phyloP scores from a whole-genome alignment of 2,329 filamentous ascomycete genomes.

The Achaetomium macrosporum region DNA sequence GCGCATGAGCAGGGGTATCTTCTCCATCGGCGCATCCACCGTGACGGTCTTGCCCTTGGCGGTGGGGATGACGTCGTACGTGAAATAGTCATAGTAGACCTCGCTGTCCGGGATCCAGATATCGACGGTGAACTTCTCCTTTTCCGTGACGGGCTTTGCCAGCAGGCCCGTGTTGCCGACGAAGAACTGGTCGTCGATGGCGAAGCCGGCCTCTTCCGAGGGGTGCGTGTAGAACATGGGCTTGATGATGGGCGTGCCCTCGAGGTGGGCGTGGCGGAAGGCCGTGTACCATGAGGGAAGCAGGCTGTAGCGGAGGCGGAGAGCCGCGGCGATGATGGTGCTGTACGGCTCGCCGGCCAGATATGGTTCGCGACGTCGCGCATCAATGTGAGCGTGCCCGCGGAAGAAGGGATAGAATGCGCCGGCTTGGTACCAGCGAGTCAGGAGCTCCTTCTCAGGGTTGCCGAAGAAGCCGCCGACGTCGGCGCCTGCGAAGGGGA shows the following conservation, averaged over 20 bases:
- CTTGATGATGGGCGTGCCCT: conserved; percentile 80
- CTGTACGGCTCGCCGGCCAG: conserved; percentile 78
- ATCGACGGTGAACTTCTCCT: conserved; percentile 65
- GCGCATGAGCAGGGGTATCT: conserved; percentile 84
- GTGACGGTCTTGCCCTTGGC: conserved; percentile 64
- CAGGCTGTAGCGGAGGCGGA: conserved; percentile 82
- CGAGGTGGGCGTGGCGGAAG: conserved; percentile 80
- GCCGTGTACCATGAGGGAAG: conserved; percentile 95
- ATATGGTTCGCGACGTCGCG: conserved; percentile 90
- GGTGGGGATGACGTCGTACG: conserved; percentile 66
- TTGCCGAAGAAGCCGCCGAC: conserved; percentile 98
- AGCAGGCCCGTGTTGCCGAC: conserved; percentile 82
- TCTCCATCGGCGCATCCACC: conserved; percentile 73
- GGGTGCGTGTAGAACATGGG: conserved; percentile 94
- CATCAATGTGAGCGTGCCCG: conserved; percentile 93
- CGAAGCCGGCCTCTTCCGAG: conserved; percentile 77
- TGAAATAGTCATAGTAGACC: conserved; percentile 93
- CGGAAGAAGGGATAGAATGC: conserved; percentile 99
- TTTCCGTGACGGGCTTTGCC: conserved; percentile 81
- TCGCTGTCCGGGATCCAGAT: conserved; percentile 87
- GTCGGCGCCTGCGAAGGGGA: conserved; percentile 90
- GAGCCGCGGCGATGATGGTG: conserved; percentile 76
- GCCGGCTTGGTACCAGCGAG: conserved; percentile 93
- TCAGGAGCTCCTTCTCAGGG: conserved; percentile 83
- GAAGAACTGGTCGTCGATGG: conserved; percentile 88